Evolutionary conservation across 495 filamentous ascomycete species (phyloP).

Genomic region (Penicillium psychrofluorescens): DNA sequence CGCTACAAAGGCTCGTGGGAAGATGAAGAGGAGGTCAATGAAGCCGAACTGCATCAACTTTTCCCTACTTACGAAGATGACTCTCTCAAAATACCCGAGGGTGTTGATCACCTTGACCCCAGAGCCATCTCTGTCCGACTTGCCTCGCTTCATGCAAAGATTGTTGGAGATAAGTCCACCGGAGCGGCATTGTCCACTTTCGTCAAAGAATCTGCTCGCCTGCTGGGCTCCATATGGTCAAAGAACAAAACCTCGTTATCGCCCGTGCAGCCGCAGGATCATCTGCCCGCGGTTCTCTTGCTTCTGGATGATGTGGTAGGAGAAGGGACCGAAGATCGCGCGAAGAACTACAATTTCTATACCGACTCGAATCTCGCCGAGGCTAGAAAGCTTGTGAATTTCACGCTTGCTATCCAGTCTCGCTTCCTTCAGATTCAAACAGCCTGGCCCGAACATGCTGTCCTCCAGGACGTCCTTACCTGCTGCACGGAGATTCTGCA

Average conservation of each 20-base stretch:
- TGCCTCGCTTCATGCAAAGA: slow-evolving; percentile 44
- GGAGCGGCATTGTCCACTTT: slow-evolving; percentile 23
- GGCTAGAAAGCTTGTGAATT: slow-evolving; percentile 57
- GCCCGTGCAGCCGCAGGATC: slow-evolving; percentile 36
- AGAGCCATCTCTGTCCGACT: slow-evolving; percentile 41
- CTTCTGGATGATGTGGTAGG: slow-evolving; percentile 53
- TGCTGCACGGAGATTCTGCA: slow-evolving; percentile 67
- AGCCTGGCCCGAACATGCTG: slow-evolving; percentile 66
- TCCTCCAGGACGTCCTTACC: slow-evolving; percentile 65
- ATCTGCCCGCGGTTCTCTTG: slow-evolving; percentile 60
- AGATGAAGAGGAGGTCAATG: slow-evolving; percentile 67
- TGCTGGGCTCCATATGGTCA: slow-evolving; percentile 34
- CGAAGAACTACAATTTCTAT: slow-evolving; percentile 77
- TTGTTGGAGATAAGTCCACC: slow-evolving; percentile 31
- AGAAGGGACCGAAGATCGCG: slow-evolving; percentile 16
- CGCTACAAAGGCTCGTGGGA: slow-evolving; percentile 68
- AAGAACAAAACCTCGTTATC: slow-evolving; percentile 21
- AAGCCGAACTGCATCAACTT: slow-evolving; percentile 66
- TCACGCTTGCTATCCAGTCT: slow-evolving; percentile 57
- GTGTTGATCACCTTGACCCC: slow-evolving; percentile 25
- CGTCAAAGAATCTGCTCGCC: slow-evolving; percentile 30
- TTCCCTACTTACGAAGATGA: slow-evolving; percentile 70
- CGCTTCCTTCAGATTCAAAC: slow-evolving; percentile 65
- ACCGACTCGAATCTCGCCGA: slow-evolving; percentile 68
- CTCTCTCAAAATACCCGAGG: slow-evolving; percentile 21